Conservation (phyloP, 345 rosid species). For the Aurinia saxatilis region DNA sequence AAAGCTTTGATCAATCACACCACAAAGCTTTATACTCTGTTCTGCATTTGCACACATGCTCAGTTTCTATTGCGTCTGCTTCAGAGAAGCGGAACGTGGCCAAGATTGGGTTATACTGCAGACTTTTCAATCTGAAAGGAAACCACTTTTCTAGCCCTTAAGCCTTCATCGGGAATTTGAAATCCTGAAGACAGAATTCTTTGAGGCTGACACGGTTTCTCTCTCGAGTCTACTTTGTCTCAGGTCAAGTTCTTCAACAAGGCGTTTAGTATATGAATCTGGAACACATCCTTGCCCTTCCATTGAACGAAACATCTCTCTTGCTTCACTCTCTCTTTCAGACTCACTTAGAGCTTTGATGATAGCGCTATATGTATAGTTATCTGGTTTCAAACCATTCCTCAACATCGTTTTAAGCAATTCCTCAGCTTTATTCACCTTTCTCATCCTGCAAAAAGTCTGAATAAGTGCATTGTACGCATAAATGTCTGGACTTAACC, state of each 20-base stretch:
- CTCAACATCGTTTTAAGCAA: conserved; percentile 43
- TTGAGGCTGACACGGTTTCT: conserved; percentile 18
- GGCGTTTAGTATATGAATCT: conserved; percentile 45
- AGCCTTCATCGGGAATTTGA: not conserved
- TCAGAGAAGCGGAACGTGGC: conserved; percentile 1
- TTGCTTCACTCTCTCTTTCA: conserved; percentile 53
- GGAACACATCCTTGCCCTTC: conserved; percentile 57
- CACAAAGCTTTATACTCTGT: conserved; percentile 8
- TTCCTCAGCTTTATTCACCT: conserved; percentile 51
- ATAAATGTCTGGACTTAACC: conserved; percentile 51
- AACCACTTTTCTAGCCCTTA: not conserved
- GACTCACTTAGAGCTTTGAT: conserved; percentile 48
- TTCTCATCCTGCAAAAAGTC: conserved; percentile 51
- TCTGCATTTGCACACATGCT: not conserved
- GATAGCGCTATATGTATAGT: conserved; percentile 45
- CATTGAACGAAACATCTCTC: conserved; percentile 46
- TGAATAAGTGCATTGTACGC: conserved; percentile 62
- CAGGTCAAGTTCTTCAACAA: conserved; percentile 31
- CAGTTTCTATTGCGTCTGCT: not conserved
- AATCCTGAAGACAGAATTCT: not conserved
- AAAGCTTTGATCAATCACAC: conserved; percentile 1
- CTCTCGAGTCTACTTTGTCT: conserved; percentile 3
- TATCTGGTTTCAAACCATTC: conserved; percentile 61
- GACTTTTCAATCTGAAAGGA: not conserved
- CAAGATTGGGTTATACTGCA: not conserved